Evolutionary conservation across 2,329 filamentous ascomycete genomes (phyloP).

Genomic region (Piedraia hortae): DNA sequence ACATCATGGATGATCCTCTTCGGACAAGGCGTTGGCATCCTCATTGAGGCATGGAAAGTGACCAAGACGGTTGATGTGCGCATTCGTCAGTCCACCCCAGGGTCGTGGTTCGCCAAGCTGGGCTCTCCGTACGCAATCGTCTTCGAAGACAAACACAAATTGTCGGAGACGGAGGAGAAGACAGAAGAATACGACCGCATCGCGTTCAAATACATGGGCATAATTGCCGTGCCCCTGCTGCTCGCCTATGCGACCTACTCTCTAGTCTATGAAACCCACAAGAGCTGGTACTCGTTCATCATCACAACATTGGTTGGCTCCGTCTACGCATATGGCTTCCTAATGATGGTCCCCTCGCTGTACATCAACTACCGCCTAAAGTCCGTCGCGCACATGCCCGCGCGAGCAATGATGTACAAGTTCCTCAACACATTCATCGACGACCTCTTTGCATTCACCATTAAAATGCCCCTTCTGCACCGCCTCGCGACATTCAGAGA

Average conservation of each 20-base stretch:
- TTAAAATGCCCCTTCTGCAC: conserved; percentile 95
- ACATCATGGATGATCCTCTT: conserved; percentile 98
- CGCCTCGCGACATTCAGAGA: conserved; percentile 76
- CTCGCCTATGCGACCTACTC: conserved; percentile 78
- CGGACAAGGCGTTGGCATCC: conserved; percentile 62
- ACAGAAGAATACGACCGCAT: conserved; percentile 97
- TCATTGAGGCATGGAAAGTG: conserved; percentile 74
- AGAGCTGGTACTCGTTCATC: conserved; percentile 76
- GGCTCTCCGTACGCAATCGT: conserved; percentile 41
- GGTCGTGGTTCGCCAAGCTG: conserved; percentile 22
- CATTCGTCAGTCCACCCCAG: conserved; percentile 37
- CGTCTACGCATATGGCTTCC: conserved; percentile 92
- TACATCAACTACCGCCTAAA: conserved; percentile 98
- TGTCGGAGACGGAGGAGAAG: conserved; percentile 86
- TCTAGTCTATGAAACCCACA: conserved; percentile 76
- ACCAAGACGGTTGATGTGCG: conserved; percentile 85
- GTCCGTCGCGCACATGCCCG: conserved; percentile 82
- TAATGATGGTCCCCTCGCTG: conserved; percentile 90
- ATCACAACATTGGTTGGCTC: conserved; percentile 86
- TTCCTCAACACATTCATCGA: conserved; percentile 98
- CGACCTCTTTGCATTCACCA: conserved; percentile 92
- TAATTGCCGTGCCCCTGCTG: conserved; percentile 66
- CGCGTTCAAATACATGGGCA: conserved; percentile 92
- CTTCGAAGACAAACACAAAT: conserved; percentile 91
- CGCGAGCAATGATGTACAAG: conserved; percentile 91